A percentile compares a stretch with the other conserved stretches of the same genome.
phyloP scores from a whole-genome alignment of 139 green algal species.

The Chlamydomonas sphaeroides region DNA sequence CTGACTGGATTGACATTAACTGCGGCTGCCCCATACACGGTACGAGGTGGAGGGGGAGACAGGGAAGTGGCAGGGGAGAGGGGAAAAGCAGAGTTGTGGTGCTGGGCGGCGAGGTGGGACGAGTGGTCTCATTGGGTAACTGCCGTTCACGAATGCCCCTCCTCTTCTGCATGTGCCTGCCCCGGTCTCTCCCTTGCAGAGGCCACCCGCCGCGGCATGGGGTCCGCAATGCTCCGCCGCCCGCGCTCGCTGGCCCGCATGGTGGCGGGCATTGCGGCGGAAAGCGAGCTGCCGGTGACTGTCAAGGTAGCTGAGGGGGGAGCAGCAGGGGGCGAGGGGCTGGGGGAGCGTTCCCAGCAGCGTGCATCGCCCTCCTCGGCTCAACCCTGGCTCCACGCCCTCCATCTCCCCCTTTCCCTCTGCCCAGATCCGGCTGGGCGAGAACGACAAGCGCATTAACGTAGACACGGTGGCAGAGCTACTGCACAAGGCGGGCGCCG shows the following conservation, averaged over 20 bases:
- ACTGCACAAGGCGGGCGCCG: conserved; percentile 73
- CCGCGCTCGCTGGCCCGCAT: conserved; percentile 83
- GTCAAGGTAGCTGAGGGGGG: conserved; percentile 69
- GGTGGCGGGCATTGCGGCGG: conserved; percentile 76
- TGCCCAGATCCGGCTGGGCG: conserved; percentile 52
- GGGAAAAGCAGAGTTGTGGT: too few species aligned
- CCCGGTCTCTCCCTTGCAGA: too few species aligned
- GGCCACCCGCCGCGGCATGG: conserved; percentile 77
- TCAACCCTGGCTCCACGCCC: too few species aligned
- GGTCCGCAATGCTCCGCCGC: conserved; percentile 82
- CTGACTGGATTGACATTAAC: conserved; percentile 87
- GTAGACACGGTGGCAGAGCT: conserved; percentile 64
- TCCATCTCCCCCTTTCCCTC: background rate
- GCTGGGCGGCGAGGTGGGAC: too few species aligned
- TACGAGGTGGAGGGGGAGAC: too few species aligned
- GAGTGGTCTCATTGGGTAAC: too few species aligned
- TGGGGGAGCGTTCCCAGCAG: too few species aligned
- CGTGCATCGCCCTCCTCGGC: too few species aligned
- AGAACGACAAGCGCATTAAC: conserved; percentile 75
- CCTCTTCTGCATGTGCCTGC: too few species aligned
- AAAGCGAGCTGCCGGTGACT: conserved; percentile 79
- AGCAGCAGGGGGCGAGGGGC: too few species aligned
- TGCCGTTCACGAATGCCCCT: too few species aligned
- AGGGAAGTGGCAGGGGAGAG: too few species aligned
- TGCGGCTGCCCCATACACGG: conserved; percentile 87